Evolutionary conservation across 1,284 basidiomycete genomes (phyloP), one percentile per base, ranked within the genome.

Genomic region (Apiotrichum domesticum): DNA sequence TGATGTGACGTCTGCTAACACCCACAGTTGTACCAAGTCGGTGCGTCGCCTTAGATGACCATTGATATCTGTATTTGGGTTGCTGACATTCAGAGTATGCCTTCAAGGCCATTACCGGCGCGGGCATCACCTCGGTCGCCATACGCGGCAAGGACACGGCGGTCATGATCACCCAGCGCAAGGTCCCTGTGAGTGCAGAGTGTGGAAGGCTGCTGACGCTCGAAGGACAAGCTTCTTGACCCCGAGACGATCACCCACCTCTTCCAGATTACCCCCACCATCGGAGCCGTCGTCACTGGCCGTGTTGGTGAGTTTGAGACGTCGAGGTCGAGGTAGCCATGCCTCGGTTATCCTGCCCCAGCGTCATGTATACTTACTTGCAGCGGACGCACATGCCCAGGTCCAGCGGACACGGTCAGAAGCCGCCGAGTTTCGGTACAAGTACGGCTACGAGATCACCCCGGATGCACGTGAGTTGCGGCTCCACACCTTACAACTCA

Each of bases 41-140:
- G 93, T 92, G 68, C 67, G 90, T 83, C 39, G 21, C 21, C 21
- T 21, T 21, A 14, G 8, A 14, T n/a, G 41, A n/a, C 9, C 41
- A 14, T 8, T 11, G 10, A 42, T 6, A n/a, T 42, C 6, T 42
- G 14, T n/a, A 14, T 14, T 42, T 15, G 3, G 10, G 8, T 6
- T 35, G 37, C 56, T 10, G 46, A 46, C 33, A 50, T 7, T 58
- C 63, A 96, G 93, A 97, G 79, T 98, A 98, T 82, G 96, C 96
- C 21, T 98, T 98, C 86, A 99, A 98, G 78, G 96, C 96, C 49
- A 98, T 98, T 77, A 90, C 90, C 61, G 89, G 91, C 52, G 94
- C 93, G 3, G 95, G 93, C 1, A 90, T 98, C 69, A 98, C 96
- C 3, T 86, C 94, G 6, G 84, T 99, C 52, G 85, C 94, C 13